These are phyloP conservation scores for Aotearoamyces nothofagi DNA, from an alignment of 2,329 filamentous ascomycete species.

Conservation along the genomic window DNA sequence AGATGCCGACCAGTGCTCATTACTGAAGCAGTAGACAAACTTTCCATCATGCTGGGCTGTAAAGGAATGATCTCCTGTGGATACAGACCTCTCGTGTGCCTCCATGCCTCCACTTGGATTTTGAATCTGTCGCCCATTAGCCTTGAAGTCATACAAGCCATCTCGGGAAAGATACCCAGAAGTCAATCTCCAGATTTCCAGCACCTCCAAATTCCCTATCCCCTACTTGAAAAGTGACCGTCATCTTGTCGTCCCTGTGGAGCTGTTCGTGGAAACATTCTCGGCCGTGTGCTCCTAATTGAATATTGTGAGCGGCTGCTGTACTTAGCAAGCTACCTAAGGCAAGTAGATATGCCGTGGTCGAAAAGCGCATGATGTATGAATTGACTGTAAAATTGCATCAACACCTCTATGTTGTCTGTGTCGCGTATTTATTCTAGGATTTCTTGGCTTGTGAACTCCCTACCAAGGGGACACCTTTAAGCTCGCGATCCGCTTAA, in stretches of 20 bases:
- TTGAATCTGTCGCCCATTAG: slow-evolving; percentile 51
- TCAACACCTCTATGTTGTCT: too few species aligned
- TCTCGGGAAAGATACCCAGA: too few species aligned
- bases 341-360: slow-evolving; percentile 14
- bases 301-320: slow-evolving; percentile 80
- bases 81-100: slow-evolving; percentile 64
- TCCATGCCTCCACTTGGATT: slow-evolving; percentile 65
- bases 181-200: slow-evolving; percentile 91
- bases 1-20: slow-evolving; percentile 92
- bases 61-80: slow-evolving; percentile 89
- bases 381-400: too few species aligned
- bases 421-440: too few species aligned
- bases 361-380: slow-evolving; percentile 20
- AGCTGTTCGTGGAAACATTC: slow-evolving; percentile 96
- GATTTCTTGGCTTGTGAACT: too few species aligned
- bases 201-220: slow-evolving; percentile 91
- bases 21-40: slow-evolving; percentile 97
- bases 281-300: slow-evolving; percentile 78
- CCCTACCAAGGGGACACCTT: too few species aligned
- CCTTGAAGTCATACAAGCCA: too few species aligned
- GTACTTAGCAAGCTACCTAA: slow-evolving; percentile 28
- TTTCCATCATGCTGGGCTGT: slow-evolving; percentile 72
- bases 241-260: slow-evolving; percentile 94
- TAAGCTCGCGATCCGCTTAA: too few species aligned
- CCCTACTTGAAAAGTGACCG: slow-evolving; percentile 94